Percentiles rank a stretch among this genome's conserved stretches.
These are phyloP conservation scores for Eucalyptus polybractea DNA, from an alignment of 345 rosid species.

Conservation along the genomic window DNA sequence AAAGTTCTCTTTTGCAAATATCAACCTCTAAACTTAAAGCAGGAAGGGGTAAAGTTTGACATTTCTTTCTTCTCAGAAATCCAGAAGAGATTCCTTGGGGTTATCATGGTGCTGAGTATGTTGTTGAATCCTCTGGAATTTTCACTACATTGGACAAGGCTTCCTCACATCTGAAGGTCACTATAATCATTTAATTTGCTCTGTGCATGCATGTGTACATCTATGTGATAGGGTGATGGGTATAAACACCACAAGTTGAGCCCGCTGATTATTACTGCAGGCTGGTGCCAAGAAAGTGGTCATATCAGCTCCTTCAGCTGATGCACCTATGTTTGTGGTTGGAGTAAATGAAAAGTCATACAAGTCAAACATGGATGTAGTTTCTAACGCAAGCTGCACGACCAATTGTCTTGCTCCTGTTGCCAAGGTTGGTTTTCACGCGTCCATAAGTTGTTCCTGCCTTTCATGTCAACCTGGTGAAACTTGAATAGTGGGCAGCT, in stretches of 20 bases:
- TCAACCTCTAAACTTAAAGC: not conserved
- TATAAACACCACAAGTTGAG: not conserved
- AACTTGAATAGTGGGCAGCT: not conserved
- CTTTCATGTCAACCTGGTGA: not conserved
- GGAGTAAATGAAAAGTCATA: constrained; percentile 92
- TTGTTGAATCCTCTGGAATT: constrained; percentile 92
- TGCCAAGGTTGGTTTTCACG: constrained; percentile 62
- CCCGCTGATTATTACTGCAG: constrained; percentile 18
- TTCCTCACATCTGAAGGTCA: constrained; percentile 39
- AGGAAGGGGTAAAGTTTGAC: not conserved
- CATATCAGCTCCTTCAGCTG: constrained; percentile 97
- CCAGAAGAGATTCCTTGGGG: constrained; percentile 99
- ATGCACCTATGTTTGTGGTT: constrained; percentile 99
- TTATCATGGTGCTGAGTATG: constrained; percentile 75
- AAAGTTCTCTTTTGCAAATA: not conserved
- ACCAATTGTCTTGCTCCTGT: constrained; percentile 99
- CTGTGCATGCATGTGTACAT: not conserved
- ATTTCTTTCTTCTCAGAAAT: constrained; percentile 34
- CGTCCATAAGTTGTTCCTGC: not conserved
- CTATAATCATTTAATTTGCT: not conserved
- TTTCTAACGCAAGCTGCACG: constrained; percentile 99
- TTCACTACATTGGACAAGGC: constrained; percentile 90
- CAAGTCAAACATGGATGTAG: constrained; percentile 80
- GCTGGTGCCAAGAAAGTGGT: constrained; percentile 96
- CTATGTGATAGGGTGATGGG: not conserved